These are phyloP conservation scores for Hymenoscyphus scutula DNA, from an alignment of 2,329 filamentous ascomycete genomes.

Conservation along the genomic window DNA sequence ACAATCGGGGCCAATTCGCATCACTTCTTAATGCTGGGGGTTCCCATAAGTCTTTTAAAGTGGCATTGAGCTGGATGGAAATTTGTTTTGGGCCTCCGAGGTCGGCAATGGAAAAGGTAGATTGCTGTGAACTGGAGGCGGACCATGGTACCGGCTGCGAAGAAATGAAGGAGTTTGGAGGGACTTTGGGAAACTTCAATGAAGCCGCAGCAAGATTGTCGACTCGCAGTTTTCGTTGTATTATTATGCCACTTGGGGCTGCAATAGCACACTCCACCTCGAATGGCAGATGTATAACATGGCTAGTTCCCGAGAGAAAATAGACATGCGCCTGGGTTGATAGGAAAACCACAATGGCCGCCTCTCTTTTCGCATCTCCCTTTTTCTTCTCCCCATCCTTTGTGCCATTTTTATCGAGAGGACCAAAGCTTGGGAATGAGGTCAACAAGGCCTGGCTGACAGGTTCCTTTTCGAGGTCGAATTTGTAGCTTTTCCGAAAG, in stretches of 20 bases:
- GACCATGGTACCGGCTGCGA: constrained; percentile 59
- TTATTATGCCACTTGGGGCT: constrained; percentile 76
- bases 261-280: constrained; percentile 87
- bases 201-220: constrained; percentile 51
- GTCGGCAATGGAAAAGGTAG: constrained; percentile 56
- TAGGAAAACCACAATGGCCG: constrained; percentile 85
- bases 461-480: constrained; percentile 81
- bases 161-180: constrained; percentile 80
- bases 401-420: constrained; percentile 26
- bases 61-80: constrained; percentile 51
- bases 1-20: constrained; percentile 69
- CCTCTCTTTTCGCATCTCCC: constrained; percentile 40
- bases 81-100: constrained; percentile 55
- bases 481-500: constrained; percentile 81
- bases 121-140: constrained; percentile 46
- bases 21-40: constrained; percentile 50
- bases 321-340: constrained; percentile 92
- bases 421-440: constrained; percentile 59
- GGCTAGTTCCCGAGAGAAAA: constrained; percentile 81
- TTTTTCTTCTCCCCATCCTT: constrained; percentile 33
- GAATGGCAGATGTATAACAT: constrained; percentile 91
- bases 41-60: constrained; percentile 59
- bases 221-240: constrained; percentile 71
- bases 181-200: constrained; percentile 59
- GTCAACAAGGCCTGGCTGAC: constrained; percentile 86